Conservation (phyloP, 1,139 yeast genomes). For the Geotrichum candidum region DNA sequence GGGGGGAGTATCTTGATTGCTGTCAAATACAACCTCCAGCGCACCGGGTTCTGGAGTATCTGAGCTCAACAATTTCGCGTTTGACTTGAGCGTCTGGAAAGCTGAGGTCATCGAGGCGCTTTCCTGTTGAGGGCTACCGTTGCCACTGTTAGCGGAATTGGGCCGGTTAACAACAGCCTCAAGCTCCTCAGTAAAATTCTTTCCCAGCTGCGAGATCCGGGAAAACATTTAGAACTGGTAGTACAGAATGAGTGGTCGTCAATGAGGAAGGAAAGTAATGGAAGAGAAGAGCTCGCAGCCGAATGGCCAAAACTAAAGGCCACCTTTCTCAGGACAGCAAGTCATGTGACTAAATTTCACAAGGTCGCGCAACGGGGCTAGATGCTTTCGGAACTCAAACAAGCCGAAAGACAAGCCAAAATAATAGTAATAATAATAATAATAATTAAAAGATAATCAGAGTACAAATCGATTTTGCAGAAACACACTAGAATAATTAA, state of each 20-base stretch:
- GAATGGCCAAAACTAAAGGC: neutral
- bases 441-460: no score
- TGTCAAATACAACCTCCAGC: conserved; percentile 11
- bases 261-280: neutral
- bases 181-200: conserved; percentile 60
- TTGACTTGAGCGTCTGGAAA: conserved; percentile 14
- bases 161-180: conserved; percentile 31
- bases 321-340: neutral
- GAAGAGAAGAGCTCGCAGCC: neutral
- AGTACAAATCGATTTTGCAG: neutral
- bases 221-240: conserved; percentile 45
- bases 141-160: neutral
- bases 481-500: neutral
- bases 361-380: neutral
- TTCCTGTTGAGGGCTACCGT: neutral
- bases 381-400: neutral
- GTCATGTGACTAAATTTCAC: neutral
- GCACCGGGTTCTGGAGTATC: conserved; percentile 13
- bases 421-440: neutral
- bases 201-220: conserved; percentile 53
- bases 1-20: neutral
- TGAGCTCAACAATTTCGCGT: conserved; percentile 9
- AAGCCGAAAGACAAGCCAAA: neutral
- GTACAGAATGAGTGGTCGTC: neutral
- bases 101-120: conserved; percentile 11